Base-by-base conservation (phyloP, 2,329 filamentous ascomycete genomes). In the Phaeophleospora eucalypticola region DNA sequence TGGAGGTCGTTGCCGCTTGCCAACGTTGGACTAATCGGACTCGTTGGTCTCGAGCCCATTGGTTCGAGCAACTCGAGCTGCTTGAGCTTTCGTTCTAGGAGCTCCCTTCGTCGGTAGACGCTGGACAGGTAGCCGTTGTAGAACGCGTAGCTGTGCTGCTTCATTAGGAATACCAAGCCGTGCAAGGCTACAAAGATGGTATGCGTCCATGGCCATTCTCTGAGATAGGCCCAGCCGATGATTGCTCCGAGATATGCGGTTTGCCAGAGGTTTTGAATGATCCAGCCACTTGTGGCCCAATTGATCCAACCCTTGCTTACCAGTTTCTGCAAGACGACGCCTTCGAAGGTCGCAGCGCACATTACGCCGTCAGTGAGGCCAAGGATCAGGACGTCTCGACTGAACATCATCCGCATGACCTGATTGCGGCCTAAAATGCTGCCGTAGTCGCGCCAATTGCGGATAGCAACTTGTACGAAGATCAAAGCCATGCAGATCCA, bases 131-230 rank as follows among this genome's bases (percentile, higher is more conserved):
- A 79, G 4, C 87, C 86, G 58, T 89, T 90, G 66, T 88, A 89
- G 56, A 87, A 88, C 3, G 83, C 77, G 60, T 87, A 89, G 15
- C 82, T 85, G 63, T 89, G 87, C 66, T 89, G 85, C 70, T 91
- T 91, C 87, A 90, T 90, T 18, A 90, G 64, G 75, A 89, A 84
- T 2, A 86, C 80, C 45, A 90, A 69, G 12, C 81, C 81, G 61
- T 90, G 86, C 15, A 90, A 70, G 8, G 87, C 81, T 41, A 87
- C 86, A 64, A 86, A 89, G 15, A 89, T 83, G 1, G 84, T 87
- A 59, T 89, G 86, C 12, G 86, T 87, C 87, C 87, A 90, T 1
- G 86, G 84, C 87, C 86, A 91, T 41, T 88, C 80, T 3, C 86
- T 77, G 60, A 82, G 76, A 41, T 85, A 75, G 0, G 85, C 84